Percentiles rank a stretch among this genome's conserved stretches.
These are phyloP conservation scores for Mycena galericulata DNA, from an alignment of 768 basidiomycete species.

Conservation along the genomic window DNA sequence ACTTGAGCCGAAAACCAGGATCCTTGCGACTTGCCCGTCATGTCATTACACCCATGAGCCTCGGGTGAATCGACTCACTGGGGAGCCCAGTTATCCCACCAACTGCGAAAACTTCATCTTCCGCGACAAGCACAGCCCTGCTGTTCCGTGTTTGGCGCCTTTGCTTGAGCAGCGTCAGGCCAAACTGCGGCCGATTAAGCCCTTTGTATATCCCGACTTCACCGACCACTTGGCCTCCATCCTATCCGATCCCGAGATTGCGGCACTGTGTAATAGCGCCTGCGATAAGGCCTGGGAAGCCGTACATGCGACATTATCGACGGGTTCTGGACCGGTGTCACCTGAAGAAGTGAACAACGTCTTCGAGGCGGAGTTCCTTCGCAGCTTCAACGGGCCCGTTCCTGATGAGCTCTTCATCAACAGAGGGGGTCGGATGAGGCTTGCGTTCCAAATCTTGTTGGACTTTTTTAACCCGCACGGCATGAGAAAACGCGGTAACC, in stretches of 20 bases:
- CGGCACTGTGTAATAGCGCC: slow-evolving; percentile 31
- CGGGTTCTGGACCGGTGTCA: slow-evolving; percentile 14
- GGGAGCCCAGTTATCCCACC: slow-evolving; percentile 27
- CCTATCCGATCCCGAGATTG: slow-evolving; percentile 34
- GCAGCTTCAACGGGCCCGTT: slow-evolving; percentile 42
- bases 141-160: slow-evolving; percentile 16
- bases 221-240: slow-evolving; percentile 36
- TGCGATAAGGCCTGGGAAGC: slow-evolving; percentile 33
- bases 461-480: slow-evolving; percentile 47
- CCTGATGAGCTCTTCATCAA: slow-evolving; percentile 38
- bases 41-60: slow-evolving; percentile 32
- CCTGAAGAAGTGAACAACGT: slow-evolving; percentile 30
- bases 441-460: slow-evolving; percentile 40
- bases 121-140: slow-evolving; percentile 24
- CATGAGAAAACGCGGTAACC: slow-evolving; percentile 33
- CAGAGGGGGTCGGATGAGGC: slow-evolving; percentile 33
- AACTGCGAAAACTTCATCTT: slow-evolving; percentile 26
- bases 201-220: slow-evolving; percentile 33
- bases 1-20: slow-evolving; percentile 30
- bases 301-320: slow-evolving; percentile 9
- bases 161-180: slow-evolving; percentile 28
- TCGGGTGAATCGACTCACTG: slow-evolving; percentile 24
- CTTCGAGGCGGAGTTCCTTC: slow-evolving; percentile 44
- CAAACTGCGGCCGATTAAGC: slow-evolving; percentile 38
- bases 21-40: slow-evolving; percentile 27